Conservation (phyloP, 1,284 basidiomycete genomes). For the Cryptococcus depauperatus region DNA sequence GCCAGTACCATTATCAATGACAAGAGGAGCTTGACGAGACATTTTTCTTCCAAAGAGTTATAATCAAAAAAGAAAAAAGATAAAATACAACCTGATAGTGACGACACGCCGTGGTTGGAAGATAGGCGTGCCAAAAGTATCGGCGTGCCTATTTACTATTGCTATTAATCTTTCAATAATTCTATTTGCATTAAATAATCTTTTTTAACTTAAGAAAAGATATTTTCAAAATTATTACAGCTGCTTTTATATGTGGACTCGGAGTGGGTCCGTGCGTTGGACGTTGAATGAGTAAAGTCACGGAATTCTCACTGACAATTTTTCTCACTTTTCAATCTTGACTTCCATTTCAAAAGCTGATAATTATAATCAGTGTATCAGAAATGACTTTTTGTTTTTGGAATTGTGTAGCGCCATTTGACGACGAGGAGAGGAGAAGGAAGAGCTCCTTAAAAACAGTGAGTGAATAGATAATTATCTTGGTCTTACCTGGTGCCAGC, state of each 20-base stretch:
- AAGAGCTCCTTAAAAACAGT: background rate
- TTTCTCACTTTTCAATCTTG: too few relatives aligned
- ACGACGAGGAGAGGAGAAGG: background rate
- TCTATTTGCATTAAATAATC: background rate
- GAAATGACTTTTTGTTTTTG: background rate
- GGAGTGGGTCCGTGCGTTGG: too few relatives aligned
- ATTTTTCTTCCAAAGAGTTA: too few relatives aligned
- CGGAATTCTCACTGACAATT: too few relatives aligned
- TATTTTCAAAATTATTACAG: too few relatives aligned
- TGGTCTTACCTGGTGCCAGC: background rate
- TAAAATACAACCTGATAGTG: background rate
- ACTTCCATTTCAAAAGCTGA: too few relatives aligned
- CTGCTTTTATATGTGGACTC: too few relatives aligned
- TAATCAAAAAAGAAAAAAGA: background rate
- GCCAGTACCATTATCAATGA: constrained; percentile 96
- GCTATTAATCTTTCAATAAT: background rate
- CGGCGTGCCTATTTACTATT: background rate
- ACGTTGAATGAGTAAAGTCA: too few relatives aligned
- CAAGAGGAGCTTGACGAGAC: constrained; percentile 77
- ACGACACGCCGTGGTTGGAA: background rate
- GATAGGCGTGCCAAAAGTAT: background rate
- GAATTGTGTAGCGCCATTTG: background rate
- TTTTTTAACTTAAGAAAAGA: background rate
- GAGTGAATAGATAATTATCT: background rate
- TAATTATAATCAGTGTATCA: background rate